These are phyloP conservation scores for Draba incana DNA, from an alignment of 345 rosid genomes.

Conservation along the genomic window DNA sequence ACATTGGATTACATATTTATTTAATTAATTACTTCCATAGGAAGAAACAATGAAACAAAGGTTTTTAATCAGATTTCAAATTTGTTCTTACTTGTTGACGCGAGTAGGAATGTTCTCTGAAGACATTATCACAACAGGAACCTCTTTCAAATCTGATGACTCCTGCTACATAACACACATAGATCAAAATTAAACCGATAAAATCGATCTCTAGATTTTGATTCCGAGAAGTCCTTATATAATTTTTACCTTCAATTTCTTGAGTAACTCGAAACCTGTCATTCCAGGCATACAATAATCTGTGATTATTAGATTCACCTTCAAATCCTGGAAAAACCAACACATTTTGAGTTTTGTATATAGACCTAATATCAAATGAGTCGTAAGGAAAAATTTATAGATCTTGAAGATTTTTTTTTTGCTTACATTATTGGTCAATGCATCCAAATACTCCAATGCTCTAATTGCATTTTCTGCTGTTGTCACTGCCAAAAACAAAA, in stretches of 20 bases:
- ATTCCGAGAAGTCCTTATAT: not conserved
- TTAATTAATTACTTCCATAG: not conserved
- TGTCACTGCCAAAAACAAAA: constrained; percentile 55
- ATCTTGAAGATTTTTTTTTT: constrained; percentile 10
- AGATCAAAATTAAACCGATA: not conserved
- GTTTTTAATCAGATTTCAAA: not conserved
- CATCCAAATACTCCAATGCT: constrained; percentile 75
- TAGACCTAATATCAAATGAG: not conserved
- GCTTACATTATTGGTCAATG: constrained; percentile 36
- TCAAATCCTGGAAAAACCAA: constrained; percentile 45
- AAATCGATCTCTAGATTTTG: not conserved
- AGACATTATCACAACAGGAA: constrained; percentile 88
- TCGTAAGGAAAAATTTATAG: not conserved
- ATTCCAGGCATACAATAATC: constrained; percentile 96
- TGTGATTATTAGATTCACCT: constrained; percentile 80
- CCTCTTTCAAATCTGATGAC: constrained; percentile 69
- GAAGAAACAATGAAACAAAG: not conserved
- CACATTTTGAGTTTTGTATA: constrained; percentile 11
- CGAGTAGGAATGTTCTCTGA: constrained; percentile 82
- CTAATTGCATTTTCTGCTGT: constrained; percentile 77
- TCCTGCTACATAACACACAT: constrained; percentile 51
- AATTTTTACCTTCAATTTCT: constrained; percentile 71
- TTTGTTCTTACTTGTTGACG: constrained; percentile 57
- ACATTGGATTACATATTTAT: not conserved
- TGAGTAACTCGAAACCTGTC: constrained; percentile 88